Percentiles rank a stretch among this genome's conserved stretches.
Conservation (phyloP, 2,329 filamentous ascomycete genomes). For the Claviceps digitariae region DNA sequence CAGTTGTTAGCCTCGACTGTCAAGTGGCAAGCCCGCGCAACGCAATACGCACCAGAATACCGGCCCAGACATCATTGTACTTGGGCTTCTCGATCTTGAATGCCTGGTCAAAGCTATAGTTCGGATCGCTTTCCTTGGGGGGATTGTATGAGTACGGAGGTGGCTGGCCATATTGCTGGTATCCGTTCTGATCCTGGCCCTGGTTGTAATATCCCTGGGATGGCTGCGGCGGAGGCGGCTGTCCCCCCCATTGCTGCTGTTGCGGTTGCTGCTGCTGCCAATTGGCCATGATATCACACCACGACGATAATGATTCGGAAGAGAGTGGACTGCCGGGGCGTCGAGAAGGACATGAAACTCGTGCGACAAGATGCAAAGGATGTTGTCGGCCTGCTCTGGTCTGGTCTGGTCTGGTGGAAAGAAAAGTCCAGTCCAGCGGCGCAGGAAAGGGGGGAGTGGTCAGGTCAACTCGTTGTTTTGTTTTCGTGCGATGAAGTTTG, state of each 20-base stretch:
- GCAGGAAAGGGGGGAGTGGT: background rate
- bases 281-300: slow-evolving; percentile 1
- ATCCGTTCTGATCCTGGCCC: slow-evolving; percentile 11
- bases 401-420: background rate
- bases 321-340: too few species aligned
- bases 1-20: background rate
- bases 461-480: background rate
- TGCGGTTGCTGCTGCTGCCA: slow-evolving; percentile 5
- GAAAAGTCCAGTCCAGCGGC: background rate
- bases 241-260: slow-evolving; percentile 1
- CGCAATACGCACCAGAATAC: slow-evolving; percentile 46
- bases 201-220: slow-evolving; percentile 7
- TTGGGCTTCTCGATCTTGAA: slow-evolving; percentile 78
- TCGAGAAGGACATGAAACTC: background rate
- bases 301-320: background rate
- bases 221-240: slow-evolving; percentile 8
- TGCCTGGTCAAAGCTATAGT: slow-evolving; percentile 57
- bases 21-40: background rate
- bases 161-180: slow-evolving; percentile 17
- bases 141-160: slow-evolving; percentile 23
- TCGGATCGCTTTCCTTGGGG: slow-evolving; percentile 28
- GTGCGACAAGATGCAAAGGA: background rate
- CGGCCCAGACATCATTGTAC: slow-evolving; percentile 85
- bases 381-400: background rate
- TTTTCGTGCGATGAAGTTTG: background rate